Conservation (phyloP, 495 filamentous ascomycete genomes). For the Tuber umbilicatum region DNA sequence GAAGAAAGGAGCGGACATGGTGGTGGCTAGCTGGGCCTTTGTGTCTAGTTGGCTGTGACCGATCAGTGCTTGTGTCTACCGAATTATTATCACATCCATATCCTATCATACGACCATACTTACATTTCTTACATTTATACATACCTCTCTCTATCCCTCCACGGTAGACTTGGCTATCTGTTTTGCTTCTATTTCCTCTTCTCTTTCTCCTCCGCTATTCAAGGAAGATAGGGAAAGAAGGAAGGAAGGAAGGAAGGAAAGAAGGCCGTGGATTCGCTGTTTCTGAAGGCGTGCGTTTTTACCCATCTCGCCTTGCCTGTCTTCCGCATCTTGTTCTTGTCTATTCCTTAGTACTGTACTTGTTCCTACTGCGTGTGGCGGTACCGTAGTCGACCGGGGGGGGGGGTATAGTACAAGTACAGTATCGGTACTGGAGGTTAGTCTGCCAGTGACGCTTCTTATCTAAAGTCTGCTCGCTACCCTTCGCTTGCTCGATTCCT, state of each 20-base stretch:
- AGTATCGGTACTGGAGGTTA: background rate
- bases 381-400: background rate
- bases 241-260: background rate
- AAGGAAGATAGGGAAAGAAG: slow-evolving; percentile 1
- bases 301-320: background rate
- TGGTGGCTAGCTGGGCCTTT: background rate
- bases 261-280: background rate
- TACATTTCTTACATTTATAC: background rate
- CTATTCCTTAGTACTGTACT: background rate
- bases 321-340: background rate
- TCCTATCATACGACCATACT: background rate
- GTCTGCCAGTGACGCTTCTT: background rate
- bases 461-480: background rate
- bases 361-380: background rate
- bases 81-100: background rate
- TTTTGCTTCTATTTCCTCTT: slow-evolving; percentile 21
- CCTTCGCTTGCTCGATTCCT: slow-evolving; percentile 3
- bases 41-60: background rate
- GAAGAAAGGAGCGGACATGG: background rate
- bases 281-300: background rate
- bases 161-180: slow-evolving; percentile 11
- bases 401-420: too few species aligned
- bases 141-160: slow-evolving; percentile 16
- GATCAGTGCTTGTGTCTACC: background rate
- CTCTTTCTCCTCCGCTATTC: slow-evolving; percentile 12